phyloP scores from a whole-genome alignment of 2,329 filamentous ascomycete genomes.

The Aureobasidium uvarum region DNA sequence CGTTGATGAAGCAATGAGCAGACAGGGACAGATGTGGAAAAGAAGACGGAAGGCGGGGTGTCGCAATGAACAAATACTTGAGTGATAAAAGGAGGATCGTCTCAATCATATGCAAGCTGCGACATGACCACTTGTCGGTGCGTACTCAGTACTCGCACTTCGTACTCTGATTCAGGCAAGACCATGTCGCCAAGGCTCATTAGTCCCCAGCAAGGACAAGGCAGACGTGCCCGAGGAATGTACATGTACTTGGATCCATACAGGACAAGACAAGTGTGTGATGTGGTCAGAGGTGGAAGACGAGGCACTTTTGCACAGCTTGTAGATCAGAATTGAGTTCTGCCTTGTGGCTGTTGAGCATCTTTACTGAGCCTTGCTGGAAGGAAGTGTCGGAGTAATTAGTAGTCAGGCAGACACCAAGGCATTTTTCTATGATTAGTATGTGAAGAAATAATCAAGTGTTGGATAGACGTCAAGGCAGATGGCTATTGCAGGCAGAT shows the following conservation, averaged over 20 bases:
- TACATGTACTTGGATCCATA: background rate
- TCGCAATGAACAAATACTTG: background rate
- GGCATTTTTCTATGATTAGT: background rate
- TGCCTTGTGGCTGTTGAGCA: background rate
- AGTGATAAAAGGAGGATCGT: constrained; percentile 22
- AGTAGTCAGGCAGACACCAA: background rate
- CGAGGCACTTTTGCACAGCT: background rate
- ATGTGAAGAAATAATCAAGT: background rate
- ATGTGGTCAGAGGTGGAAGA: background rate
- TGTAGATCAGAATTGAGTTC: background rate
- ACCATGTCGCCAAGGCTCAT: background rate
- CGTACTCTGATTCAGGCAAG: background rate
- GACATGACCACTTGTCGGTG: constrained; percentile 1
- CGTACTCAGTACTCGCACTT: constrained; percentile 8
- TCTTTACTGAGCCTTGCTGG: background rate
- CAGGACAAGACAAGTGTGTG: background rate
- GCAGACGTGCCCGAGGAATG: background rate
- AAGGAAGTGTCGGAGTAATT: background rate
- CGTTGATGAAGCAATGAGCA: background rate
- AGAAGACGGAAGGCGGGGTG: background rate
- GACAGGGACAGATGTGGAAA: background rate
- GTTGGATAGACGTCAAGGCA: constrained; percentile 3
- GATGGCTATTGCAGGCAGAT: background rate
- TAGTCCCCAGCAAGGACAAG: background rate
- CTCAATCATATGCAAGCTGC: constrained; percentile 23